Base-by-base conservation (phyloP, 371 early-diverging fungal species). In the Mucor velutinosus region DNA sequence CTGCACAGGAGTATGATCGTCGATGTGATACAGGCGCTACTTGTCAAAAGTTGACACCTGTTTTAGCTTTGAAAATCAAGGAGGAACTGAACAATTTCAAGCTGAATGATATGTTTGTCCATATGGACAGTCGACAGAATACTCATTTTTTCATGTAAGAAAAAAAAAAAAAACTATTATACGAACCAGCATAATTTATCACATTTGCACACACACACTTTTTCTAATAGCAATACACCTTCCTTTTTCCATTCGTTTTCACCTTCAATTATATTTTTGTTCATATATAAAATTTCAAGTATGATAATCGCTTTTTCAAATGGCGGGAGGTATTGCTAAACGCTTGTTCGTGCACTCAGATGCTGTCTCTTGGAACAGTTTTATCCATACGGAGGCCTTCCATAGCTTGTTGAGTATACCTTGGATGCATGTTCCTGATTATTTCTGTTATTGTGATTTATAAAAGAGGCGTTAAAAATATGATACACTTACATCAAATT, bases 11-110 rank as follows among this genome's bases (percentile, higher is more conserved):
- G 43, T 92, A 92, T 60, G 92, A 93, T 68, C 83, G 93, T 21
- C 81, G 83, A 10, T 89, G 90, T 60, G 87, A 90, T 72, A 71
- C 78, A 1, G 78, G 86, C 39, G 74, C 84, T 56, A 89, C 89
- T 14, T 86, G 88, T 55, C 81, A 81, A 47, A 84, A 86, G 43
- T 69, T 92, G 12, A 90, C 91, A 1, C 84, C 90, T 7, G 72
- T 78, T 6, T 75, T 90, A 23, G 90, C 91, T 10, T 80, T 88
- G 72, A 82, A 84, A 67, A 92, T 93, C 69, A 92, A 92, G 69
- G 80, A 87, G 65, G 93, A 93, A 71, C 70, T 93, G 63, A 93
- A 93, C 72, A 81, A 88, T 61, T 93, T 82, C 79, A 93, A 93
- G 75, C 70, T 88, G 47, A 82, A 82, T 47, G 92, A 92, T 64